These are phyloP conservation scores for Neurospora terricola DNA, from an alignment of 495 filamentous ascomycete genomes.

Conservation along the genomic window DNA sequence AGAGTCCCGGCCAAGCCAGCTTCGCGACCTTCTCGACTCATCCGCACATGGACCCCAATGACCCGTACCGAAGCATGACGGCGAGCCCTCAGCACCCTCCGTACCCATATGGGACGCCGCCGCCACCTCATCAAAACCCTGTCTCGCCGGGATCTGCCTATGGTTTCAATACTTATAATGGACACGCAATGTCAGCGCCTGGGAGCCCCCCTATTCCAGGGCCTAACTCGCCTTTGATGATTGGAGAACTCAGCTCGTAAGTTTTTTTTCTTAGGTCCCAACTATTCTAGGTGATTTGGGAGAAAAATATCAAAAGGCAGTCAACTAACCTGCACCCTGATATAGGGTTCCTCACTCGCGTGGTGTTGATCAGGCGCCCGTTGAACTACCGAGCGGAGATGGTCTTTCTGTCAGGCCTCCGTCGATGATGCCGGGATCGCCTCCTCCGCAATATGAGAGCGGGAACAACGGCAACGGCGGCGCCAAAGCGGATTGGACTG, in stretches of 20 bases:
- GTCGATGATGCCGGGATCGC: background rate
- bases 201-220: background rate
- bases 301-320: background rate
- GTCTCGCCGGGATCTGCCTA: background rate
- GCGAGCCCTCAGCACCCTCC: conserved; percentile 3
- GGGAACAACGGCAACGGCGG: background rate
- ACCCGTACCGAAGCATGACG: conserved; percentile 5
- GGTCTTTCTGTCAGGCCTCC: background rate
- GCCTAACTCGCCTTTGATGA: background rate
- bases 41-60: background rate
- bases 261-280: too few species aligned
- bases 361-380: background rate
- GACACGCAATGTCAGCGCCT: background rate
- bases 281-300: too few species aligned
- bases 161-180: background rate
- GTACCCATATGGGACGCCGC: conserved; percentile 4
- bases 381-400: background rate
- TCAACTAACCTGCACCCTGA: background rate
- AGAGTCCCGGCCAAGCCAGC: conserved; percentile 21
- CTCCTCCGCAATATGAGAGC: background rate
- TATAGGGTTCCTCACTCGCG: background rate
- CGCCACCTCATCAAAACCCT: conserved; percentile 3
- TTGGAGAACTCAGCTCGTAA: background rate
- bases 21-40: conserved; percentile 8
- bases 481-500: background rate